phyloP scores from a whole-genome alignment of 257 asterid species.

The Scutellaria galericulata region DNA sequence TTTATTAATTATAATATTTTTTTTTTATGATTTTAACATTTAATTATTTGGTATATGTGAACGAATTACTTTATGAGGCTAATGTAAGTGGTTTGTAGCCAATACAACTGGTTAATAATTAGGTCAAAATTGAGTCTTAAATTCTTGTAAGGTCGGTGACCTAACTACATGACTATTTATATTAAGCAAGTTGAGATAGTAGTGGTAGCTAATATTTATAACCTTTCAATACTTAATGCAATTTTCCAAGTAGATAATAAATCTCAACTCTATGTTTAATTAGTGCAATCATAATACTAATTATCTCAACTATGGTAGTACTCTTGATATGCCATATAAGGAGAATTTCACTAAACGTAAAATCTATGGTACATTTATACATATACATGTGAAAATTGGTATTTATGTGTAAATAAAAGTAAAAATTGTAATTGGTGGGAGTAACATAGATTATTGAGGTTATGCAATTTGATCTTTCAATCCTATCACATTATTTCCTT shows the following conservation, averaged over 20 bases:
- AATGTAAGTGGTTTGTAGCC: neutral
- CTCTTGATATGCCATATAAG: too few relatives aligned
- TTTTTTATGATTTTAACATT: neutral
- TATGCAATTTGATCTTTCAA: too few relatives aligned
- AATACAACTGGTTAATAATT: neutral
- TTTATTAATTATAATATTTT: too few relatives aligned
- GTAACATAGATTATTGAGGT: too few relatives aligned
- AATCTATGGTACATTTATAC: too few relatives aligned
- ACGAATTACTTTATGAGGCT: neutral
- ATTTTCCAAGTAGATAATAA: neutral
- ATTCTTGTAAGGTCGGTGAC: constrained; percentile 18
- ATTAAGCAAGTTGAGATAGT: constrained; percentile 13
- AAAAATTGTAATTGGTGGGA: too few relatives aligned
- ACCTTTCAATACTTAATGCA: constrained; percentile 5
- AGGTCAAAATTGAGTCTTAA: constrained; percentile 21
- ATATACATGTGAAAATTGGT: too few relatives aligned
- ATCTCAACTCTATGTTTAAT: constrained; percentile 6
- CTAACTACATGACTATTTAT: constrained; percentile 24
- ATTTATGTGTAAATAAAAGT: too few relatives aligned
- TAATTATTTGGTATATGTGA: constrained; percentile 13
- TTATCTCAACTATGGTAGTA: neutral
- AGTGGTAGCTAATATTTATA: neutral
- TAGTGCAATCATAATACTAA: constrained; percentile 21
- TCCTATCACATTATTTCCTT: too few relatives aligned
- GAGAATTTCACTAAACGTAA: too few relatives aligned